A percentile compares a stretch with the other conserved stretches of the same genome.
Conservation (phyloP, 495 filamentous ascomycete genomes). For the Oidiodendron maius region DNA sequence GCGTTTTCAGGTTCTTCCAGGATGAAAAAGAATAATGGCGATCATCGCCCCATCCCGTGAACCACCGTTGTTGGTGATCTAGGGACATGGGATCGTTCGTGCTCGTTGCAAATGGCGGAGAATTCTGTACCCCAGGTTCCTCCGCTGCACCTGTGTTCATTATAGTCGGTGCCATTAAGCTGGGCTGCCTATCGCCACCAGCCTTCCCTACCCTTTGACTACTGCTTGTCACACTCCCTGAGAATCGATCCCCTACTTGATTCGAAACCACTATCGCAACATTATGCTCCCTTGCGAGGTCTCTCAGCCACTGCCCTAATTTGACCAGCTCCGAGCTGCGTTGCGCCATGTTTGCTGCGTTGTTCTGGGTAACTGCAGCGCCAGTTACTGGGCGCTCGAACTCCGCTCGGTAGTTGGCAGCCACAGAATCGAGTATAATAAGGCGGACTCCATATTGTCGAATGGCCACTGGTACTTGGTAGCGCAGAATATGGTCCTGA, state of each 20-base stretch:
- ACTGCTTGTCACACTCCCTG: constrained; percentile 1
- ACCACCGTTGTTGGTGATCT: constrained; percentile 86
- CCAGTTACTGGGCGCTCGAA: constrained; percentile 48
- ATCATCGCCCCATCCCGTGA: constrained; percentile 86
- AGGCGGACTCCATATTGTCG: constrained; percentile 68
- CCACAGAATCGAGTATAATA: constrained; percentile 81
- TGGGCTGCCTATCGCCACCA: constrained; percentile 1
- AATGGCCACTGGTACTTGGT: constrained; percentile 85
- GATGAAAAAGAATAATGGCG: constrained; percentile 20
- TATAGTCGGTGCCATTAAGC: constrained; percentile 6
- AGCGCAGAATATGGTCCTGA: constrained; percentile 90
- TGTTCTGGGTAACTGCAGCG: constrained; percentile 6
- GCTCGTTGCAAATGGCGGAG: not conserved
- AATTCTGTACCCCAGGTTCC: not conserved
- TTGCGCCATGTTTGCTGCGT: constrained; percentile 33
- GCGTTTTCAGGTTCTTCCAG: constrained; percentile 60
- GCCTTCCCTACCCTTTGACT: constrained; percentile 7
- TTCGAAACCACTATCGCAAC: constrained; percentile 89
- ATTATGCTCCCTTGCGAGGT: constrained; percentile 62
- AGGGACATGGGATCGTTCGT: constrained; percentile 51
- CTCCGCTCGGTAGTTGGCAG: constrained; percentile 92
- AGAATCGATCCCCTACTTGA: constrained; percentile 90
- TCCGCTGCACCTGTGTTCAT: constrained; percentile 3
- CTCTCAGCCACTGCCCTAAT: constrained; percentile 69
- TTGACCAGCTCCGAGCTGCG: constrained; percentile 58